phyloP scores from a whole-genome alignment of 176 grass and related monocot genomes.

The Stipa capillata region DNA sequence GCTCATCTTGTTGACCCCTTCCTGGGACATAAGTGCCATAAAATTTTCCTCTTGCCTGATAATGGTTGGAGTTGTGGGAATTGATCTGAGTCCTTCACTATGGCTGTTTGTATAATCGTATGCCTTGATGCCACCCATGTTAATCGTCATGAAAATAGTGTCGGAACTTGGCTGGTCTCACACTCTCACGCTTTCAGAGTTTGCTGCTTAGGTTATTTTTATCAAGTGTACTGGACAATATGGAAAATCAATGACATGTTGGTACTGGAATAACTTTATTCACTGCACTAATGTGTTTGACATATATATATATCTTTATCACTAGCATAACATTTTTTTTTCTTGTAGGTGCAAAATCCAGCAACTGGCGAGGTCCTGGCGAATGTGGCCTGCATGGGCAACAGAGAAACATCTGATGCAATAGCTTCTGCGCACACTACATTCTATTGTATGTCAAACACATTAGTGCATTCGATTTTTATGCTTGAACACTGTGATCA shows the following conservation, averaged over 20 bases:
- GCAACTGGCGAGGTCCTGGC: slow-evolving; percentile 84
- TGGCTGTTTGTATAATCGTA: neutral
- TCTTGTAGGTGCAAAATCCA: slow-evolving; percentile 74
- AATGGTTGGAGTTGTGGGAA: neutral
- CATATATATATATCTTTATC: no score
- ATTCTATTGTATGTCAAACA: slow-evolving; percentile 52
- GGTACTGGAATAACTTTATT: neutral
- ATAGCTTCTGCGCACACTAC: slow-evolving; percentile 76
- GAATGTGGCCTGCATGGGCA: slow-evolving; percentile 82
- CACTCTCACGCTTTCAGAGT: neutral
- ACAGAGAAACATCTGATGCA: slow-evolving; percentile 80
- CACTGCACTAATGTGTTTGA: no score
- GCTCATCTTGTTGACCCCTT: neutral
- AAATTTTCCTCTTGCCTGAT: neutral
- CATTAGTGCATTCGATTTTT: neutral
- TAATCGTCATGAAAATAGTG: neutral
- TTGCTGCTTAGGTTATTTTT: neutral
- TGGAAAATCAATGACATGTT: neutral
- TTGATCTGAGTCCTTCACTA: neutral
- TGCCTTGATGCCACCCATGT: neutral
- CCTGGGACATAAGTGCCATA: neutral
- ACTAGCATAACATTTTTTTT: neutral
- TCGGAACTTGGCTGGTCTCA: neutral
- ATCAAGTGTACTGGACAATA: neutral
- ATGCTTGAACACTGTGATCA: neutral